These are phyloP conservation scores for Neoscytalidium dimidiatum DNA, from an alignment of 2,329 filamentous ascomycete genomes.

Conservation along the genomic window DNA sequence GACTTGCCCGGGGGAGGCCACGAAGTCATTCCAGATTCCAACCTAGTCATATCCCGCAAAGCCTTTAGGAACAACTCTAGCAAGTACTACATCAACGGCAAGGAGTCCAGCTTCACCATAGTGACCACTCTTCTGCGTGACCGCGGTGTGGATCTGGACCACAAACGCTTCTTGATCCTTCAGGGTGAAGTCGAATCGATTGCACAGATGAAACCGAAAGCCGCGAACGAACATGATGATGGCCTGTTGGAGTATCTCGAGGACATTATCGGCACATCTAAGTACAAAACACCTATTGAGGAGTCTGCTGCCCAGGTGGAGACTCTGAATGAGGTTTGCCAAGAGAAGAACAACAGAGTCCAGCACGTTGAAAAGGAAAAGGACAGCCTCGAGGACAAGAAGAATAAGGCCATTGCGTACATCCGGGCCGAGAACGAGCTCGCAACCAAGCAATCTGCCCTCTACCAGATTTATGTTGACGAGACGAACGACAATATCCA, in stretches of 20 bases:
- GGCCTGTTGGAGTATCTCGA: slow-evolving; percentile 95
- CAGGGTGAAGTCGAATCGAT: slow-evolving; percentile 99
- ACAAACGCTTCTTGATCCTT: slow-evolving; percentile 96
- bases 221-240: slow-evolving; percentile 91
- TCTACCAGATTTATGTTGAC: slow-evolving; percentile 89
- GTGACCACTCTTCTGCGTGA: slow-evolving; percentile 87
- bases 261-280: slow-evolving; percentile 97
- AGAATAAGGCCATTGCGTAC: slow-evolving; percentile 87
- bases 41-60: slow-evolving; percentile 83
- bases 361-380: slow-evolving; percentile 99
- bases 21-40: slow-evolving; percentile 78
- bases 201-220: slow-evolving; percentile 98
- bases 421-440: slow-evolving; percentile 94
- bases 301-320: slow-evolving; percentile 90
- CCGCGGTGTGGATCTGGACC: slow-evolving; percentile 90
- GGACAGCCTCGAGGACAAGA: slow-evolving; percentile 90
- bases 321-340: slow-evolving; percentile 87
- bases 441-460: slow-evolving; percentile 80
- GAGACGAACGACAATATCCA: slow-evolving; percentile 87
- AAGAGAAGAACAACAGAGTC: slow-evolving; percentile 92
- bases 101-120: slow-evolving; percentile 85
- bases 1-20: slow-evolving; percentile 77
- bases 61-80: slow-evolving; percentile 98
- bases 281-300: slow-evolving; percentile 96
- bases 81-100: slow-evolving; percentile 95